Percentiles rank a stretch among this genome's conserved stretches.
These are phyloP conservation scores for Aspergillus flavus DNA, from an alignment of 2,329 filamentous ascomycete species.

Conservation along the genomic window DNA sequence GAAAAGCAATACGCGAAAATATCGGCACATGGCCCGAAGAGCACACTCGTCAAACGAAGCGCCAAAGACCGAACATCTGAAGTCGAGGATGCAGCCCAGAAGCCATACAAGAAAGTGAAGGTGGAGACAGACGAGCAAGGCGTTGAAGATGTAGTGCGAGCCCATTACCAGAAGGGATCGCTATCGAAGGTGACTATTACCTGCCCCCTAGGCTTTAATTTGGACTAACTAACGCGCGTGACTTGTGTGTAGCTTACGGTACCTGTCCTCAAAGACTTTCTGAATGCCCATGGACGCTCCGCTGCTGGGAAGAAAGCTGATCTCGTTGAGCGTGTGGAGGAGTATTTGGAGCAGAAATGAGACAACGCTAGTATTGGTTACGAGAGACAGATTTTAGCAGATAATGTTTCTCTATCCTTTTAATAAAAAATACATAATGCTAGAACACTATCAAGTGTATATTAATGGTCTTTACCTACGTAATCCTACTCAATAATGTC, in stretches of 20 bases:
- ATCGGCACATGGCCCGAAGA: conserved; percentile 44
- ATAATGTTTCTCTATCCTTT: neutral
- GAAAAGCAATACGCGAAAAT: conserved; percentile 58
- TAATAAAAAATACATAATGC: neutral
- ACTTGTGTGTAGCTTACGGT: conserved; percentile 45
- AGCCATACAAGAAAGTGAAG: conserved; percentile 52
- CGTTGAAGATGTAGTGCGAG: conserved; percentile 43
- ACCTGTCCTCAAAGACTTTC: conserved; percentile 49
- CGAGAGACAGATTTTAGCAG: neutral
- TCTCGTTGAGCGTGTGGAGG: conserved; percentile 53
- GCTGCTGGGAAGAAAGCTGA: conserved; percentile 53
- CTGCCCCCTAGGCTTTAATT: neutral
- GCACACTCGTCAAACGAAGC: conserved; percentile 52
- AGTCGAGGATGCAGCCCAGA: conserved; percentile 27
- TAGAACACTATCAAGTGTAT: neutral
- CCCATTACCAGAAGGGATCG: conserved; percentile 45
- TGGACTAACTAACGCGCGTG: conserved; percentile 7
- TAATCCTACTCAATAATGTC: neutral
- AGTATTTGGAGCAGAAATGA: conserved; percentile 50
- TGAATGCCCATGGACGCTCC: conserved; percentile 46
- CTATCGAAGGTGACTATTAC: conserved; percentile 41
- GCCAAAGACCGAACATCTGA: conserved; percentile 30
- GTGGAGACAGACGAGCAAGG: conserved; percentile 31
- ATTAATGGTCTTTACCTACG: neutral
- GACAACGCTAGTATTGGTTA: neutral